Base-by-base conservation (phyloP, 2,329 filamentous ascomycete species). In the Pseudogymnoascus sp. region DNA sequence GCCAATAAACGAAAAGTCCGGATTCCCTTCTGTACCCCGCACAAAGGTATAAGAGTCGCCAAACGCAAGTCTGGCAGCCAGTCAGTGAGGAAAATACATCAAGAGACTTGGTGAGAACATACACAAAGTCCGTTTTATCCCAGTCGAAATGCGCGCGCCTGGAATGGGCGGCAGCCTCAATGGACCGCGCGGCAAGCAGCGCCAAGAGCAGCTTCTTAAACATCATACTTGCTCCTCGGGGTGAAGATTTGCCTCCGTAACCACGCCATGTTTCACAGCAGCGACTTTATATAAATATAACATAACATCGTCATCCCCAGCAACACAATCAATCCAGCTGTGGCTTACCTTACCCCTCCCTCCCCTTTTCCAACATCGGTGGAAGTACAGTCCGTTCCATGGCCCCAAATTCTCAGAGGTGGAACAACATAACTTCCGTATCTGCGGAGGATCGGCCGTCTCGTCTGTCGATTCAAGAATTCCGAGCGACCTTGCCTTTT, bases 1-100 rank as follows among this genome's bases (percentile, higher is more conserved):
- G n/a, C 80, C 80, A 52, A 84, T 83, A 71, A 82, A 84, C 62
- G 77, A 81, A 66, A 74, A 82, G 63, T 82, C 80, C 61, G 77
- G 72, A 33, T 73, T 76, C 3, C 81, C 81, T n/a, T 75, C 69
- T 0, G 78, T 79, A 8, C 82, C 82, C 72, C 83, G 80, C 0
- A 83, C 75, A 62, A 77, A 84, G 1, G 80, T 80, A 66, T 81
- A 81, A 0, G 77, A 80, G 63, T 82, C 79, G 2, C 80, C 79
- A 60, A 82, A 82, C 3, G 78, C 77, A 35, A 81, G 70, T 1
- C 75, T 77, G 38, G 2, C 14, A 5, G 19, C n/a, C 19, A 19
- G 11, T 36, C 23, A 30, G 19, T 16, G 30, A 23, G 19, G 19
- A 58, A 5, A n/a, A 59, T 39, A 11, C 12, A 11, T 16, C 23